A percentile compares a stretch with the other conserved stretches of the same genome.
These are phyloP conservation scores for Wickerhamiella slavikovae DNA, from an alignment of 805 yeast genomes.

Conservation along the genomic window DNA sequence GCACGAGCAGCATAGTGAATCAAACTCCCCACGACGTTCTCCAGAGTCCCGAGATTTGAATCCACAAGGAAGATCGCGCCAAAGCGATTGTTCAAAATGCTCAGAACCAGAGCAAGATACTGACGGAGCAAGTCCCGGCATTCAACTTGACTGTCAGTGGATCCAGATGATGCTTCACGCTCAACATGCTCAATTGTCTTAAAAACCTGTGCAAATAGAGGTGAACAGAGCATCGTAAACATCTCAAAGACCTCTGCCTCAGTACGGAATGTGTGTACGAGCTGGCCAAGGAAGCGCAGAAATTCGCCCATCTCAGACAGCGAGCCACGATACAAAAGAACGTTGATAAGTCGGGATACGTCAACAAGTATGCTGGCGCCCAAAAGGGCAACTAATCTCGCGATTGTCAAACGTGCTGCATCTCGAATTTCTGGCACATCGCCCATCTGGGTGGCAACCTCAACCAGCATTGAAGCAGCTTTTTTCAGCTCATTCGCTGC, in stretches of 20 bases:
- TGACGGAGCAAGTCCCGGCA: conserved; percentile 34
- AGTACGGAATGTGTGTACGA: conserved; percentile 53
- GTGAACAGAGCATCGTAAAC: conserved; percentile 50
- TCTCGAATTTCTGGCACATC: conserved; percentile 55
- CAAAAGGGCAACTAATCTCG: conserved; percentile 65
- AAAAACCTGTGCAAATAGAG: conserved; percentile 49
- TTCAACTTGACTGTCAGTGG: conserved; percentile 39
- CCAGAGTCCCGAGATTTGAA: conserved; percentile 39
- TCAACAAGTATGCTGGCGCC: conserved; percentile 28
- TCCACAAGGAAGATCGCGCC: conserved; percentile 57
- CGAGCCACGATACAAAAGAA: conserved; percentile 37
- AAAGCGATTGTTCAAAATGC: conserved; percentile 55
- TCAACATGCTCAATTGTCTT: conserved; percentile 26
- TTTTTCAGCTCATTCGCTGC: conserved; percentile 34
- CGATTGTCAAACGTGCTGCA: conserved; percentile 69
- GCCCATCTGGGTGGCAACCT: conserved; percentile 59
- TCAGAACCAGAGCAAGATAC: conserved; percentile 45
- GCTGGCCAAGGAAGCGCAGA: conserved; percentile 69
- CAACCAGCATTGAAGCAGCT: conserved; percentile 64
- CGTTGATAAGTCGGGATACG: conserved; percentile 51
- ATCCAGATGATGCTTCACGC: conserved; percentile 21
- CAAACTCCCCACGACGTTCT: conserved; percentile 38
- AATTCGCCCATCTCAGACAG: conserved; percentile 58
- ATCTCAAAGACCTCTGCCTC: conserved; percentile 52
- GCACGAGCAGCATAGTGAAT: conserved; percentile 41